These are phyloP conservation scores for Cucurbita argyrosperma DNA, from an alignment of 306 rosid species.

Conservation along the genomic window DNA sequence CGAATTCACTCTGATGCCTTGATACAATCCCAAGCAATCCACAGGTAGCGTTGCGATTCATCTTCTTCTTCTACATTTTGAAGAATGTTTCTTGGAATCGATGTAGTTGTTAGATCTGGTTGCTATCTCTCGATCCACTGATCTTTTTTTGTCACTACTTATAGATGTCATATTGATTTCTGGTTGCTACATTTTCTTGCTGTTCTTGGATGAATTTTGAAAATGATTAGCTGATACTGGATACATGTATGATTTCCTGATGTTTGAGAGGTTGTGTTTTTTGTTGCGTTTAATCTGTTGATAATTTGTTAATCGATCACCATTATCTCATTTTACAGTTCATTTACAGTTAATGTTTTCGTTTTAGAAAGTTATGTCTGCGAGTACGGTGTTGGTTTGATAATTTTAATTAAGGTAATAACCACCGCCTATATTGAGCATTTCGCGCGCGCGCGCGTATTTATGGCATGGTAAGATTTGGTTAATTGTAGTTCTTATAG, in stretches of 20 bases:
- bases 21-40: not conserved
- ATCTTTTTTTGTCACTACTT: not conserved
- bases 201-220: not conserved
- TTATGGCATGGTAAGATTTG: not conserved
- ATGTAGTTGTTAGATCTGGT: not conserved
- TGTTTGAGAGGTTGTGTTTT: not conserved
- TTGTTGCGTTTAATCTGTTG: not conserved
- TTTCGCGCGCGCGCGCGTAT: not conserved
- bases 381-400: not conserved
- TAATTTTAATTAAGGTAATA: not conserved
- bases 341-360: not conserved
- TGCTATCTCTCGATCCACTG: not conserved
- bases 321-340: not conserved
- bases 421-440: not conserved
- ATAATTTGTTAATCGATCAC: not conserved
- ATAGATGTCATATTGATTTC: not conserved
- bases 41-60: not conserved
- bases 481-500: not conserved
- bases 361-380: not conserved
- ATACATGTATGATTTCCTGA: not conserved
- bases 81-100: not conserved
- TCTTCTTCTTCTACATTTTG: not conserved
- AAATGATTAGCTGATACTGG: not conserved
- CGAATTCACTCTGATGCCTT: constrained; percentile 4
- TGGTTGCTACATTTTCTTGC: not conserved